A percentile compares a stretch with the other conserved stretches of the same genome.
Evolutionary conservation across 768 basidiomycete genomes (phyloP).

Genomic region (Hypholoma sublateritium): DNA sequence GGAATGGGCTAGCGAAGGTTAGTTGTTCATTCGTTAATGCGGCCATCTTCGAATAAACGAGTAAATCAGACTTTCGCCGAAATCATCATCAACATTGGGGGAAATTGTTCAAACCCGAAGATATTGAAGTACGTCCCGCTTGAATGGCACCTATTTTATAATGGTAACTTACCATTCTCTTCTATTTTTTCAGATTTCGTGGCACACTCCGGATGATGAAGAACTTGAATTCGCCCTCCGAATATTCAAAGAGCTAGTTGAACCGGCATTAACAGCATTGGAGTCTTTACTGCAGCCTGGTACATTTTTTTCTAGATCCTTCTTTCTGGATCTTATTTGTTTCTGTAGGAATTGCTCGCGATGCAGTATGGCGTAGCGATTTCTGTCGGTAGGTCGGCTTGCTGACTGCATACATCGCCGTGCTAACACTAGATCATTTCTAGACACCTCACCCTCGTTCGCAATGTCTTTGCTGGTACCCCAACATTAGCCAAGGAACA

Average conservation of each 20-base stretch:
- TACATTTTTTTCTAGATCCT: slow-evolving; percentile 23
- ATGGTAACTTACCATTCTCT: background rate
- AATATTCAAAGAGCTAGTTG: slow-evolving; percentile 65
- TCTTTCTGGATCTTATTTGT: slow-evolving; percentile 2
- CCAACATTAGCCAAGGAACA: slow-evolving; percentile 62
- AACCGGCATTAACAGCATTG: slow-evolving; percentile 57
- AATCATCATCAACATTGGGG: slow-evolving; percentile 82
- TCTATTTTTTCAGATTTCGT: slow-evolving; percentile 47
- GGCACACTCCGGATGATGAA: slow-evolving; percentile 72
- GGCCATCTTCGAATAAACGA: background rate
- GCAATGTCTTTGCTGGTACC: slow-evolving; percentile 73
- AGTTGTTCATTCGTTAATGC: background rate
- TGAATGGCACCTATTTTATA: background rate
- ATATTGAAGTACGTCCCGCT: slow-evolving; percentile 57
- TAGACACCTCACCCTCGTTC: slow-evolving; percentile 70
- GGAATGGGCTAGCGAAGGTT: slow-evolving; percentile 75
- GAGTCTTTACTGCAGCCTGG: slow-evolving; percentile 56
- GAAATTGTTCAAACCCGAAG: slow-evolving; percentile 66
- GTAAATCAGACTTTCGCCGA: slow-evolving; percentile 55
- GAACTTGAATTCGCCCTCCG: slow-evolving; percentile 77
- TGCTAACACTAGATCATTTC: background rate
- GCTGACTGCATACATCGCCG: background rate
- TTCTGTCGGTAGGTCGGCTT: slow-evolving; percentile 64
- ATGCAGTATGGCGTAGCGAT: slow-evolving; percentile 78
- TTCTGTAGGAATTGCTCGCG: slow-evolving; percentile 41